phyloP scores from a whole-genome alignment of 2,329 filamentous ascomycete species.

The Claviceps fusiformis region DNA sequence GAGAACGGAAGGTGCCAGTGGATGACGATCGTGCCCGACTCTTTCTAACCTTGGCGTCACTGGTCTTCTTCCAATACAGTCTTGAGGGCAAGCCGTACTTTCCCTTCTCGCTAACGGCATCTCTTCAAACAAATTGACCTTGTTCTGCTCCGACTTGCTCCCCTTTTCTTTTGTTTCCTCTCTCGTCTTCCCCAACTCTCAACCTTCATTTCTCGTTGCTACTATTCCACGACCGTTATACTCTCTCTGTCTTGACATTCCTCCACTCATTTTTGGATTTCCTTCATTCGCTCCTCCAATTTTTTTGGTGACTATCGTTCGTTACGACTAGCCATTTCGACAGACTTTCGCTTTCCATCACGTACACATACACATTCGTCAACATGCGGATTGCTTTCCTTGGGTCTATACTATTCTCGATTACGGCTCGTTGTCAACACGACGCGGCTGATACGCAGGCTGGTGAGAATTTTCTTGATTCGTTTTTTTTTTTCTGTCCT shows the following conservation, averaged over 20 bases:
- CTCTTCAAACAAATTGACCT: neutral
- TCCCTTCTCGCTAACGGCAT: constrained; percentile 1
- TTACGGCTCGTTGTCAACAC: constrained; percentile 4
- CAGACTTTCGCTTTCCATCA: constrained; percentile 8
- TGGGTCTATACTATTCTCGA: constrained; percentile 7
- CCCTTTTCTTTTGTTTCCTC: neutral
- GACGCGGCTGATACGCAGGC: neutral
- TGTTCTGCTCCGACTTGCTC: neutral
- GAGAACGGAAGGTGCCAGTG: neutral
- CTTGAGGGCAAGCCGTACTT: neutral
- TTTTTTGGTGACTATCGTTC: constrained; percentile 21
- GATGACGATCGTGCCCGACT: neutral
- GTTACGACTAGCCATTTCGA: constrained; percentile 14
- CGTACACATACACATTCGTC: constrained; percentile 1
- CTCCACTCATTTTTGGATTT: constrained; percentile 20
- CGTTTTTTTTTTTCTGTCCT: too few relatives aligned
- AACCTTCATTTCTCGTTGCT: constrained; percentile 10
- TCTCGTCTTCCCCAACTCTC: constrained; percentile 5
- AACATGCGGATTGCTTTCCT: constrained; percentile 13
- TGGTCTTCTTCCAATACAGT: neutral
- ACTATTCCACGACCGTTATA: constrained; percentile 10
- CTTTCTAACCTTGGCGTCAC: neutral
- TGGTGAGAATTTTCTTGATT: neutral
- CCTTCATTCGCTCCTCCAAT: constrained; percentile 8
- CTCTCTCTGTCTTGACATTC: constrained; percentile 9